Evolutionary conservation across 192 early-diverging fungal genomes (phyloP).

Genomic region (Globomyces pollinis-pini): DNA sequence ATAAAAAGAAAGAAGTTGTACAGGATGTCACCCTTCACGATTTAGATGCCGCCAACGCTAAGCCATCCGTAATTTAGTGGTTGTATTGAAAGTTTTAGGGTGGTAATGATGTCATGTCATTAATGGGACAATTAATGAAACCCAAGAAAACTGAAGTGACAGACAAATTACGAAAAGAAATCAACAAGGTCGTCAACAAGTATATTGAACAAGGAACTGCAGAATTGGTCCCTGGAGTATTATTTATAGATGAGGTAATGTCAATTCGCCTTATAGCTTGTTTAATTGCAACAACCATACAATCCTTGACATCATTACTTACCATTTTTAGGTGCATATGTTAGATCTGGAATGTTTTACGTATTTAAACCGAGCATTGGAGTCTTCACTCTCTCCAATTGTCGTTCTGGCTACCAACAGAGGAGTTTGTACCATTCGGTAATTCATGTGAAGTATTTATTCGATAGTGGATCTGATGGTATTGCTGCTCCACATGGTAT

Average conservation of each 20-base stretch:
- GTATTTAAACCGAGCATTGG: conserved; percentile 95
- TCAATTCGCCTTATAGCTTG: too few species aligned
- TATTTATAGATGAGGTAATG: conserved; percentile 96
- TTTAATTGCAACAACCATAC: neutral
- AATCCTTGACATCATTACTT: neutral
- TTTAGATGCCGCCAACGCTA: conserved; percentile 92
- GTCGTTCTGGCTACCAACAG: conserved; percentile 98
- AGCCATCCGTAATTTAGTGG: conserved; percentile 84
- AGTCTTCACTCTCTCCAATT: conserved; percentile 90
- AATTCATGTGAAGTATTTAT: conserved; percentile 61
- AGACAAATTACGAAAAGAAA: conserved; percentile 93
- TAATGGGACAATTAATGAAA: conserved; percentile 98
- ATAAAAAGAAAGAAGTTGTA: conserved; percentile 98
- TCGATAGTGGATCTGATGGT: conserved; percentile 41
- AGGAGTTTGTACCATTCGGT: conserved; percentile 82
- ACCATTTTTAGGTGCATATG: conserved; percentile 77
- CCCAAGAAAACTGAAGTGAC: conserved; percentile 99
- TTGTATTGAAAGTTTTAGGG: conserved; percentile 39
- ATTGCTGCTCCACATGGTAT: conserved; percentile 71
- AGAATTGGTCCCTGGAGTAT: conserved; percentile 92
- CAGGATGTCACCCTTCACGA: conserved; percentile 98
- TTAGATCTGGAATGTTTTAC: conserved; percentile 99
- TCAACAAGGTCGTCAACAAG: conserved; percentile 98
- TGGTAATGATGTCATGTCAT: conserved; percentile 95
- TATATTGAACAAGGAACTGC: conserved; percentile 97